A percentile compares a stretch with the other conserved stretches of the same genome.
Evolutionary conservation across 2,329 filamentous ascomycete genomes (phyloP).

Genomic region (Cladophialophora bantiana): DNA sequence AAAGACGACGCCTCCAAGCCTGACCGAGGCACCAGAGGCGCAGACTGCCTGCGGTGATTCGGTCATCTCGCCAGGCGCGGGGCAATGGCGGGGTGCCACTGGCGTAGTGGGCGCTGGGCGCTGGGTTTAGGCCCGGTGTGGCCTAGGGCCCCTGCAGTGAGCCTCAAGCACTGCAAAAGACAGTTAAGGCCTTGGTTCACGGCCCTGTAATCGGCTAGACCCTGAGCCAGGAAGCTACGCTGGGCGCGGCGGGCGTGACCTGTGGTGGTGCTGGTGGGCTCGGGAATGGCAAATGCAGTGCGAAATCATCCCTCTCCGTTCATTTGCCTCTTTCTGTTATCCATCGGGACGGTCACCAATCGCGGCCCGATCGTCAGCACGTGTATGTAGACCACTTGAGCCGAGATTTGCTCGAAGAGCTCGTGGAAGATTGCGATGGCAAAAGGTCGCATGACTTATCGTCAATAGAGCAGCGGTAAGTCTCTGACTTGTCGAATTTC

Average conservation of each 20-base stretch:
- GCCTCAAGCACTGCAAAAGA: constrained; percentile 13
- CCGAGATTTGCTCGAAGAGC: not conserved
- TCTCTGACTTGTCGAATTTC: not conserved
- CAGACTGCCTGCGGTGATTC: constrained; percentile 5
- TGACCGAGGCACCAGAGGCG: not conserved
- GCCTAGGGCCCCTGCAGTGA: constrained; percentile 20
- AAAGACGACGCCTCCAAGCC: not conserved
- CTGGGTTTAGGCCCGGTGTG: constrained; percentile 10
- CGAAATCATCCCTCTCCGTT: constrained; percentile 11
- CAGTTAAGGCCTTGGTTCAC: not conserved
- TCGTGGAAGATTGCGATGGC: not conserved
- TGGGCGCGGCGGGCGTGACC: not conserved
- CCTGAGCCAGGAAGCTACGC: not conserved
- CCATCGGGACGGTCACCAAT: constrained; percentile 10
- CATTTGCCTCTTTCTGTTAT: constrained; percentile 10
- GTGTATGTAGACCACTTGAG: not conserved
- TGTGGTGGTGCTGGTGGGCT: not conserved
- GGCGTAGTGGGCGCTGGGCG: not conserved
- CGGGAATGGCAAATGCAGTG: constrained; percentile 17
- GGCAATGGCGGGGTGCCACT: constrained; percentile 15
- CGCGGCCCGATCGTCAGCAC: constrained; percentile 1
- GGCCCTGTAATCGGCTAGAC: not conserved
- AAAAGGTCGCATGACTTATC: constrained; percentile 16
- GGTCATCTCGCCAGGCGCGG: not conserved
- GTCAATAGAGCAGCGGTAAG: not conserved